Conservation (phyloP, 163 green algal genomes). For the Coccomyxa subellipsoidea region DNA sequence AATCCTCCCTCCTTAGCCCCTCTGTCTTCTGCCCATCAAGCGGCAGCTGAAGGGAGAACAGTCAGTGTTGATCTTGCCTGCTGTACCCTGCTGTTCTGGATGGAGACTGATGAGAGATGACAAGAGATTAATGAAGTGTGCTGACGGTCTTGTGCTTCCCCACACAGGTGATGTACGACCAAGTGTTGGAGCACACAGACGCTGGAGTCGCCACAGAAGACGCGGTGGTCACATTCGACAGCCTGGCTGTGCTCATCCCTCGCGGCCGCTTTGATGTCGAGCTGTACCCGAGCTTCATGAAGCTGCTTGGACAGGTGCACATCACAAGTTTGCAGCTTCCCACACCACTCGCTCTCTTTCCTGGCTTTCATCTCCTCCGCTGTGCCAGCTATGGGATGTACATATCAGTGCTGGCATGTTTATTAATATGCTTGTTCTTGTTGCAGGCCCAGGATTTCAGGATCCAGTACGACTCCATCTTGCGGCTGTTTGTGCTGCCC, state of each 20-base stretch:
- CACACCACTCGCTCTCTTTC: background rate
- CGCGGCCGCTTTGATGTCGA: conserved; percentile 84
- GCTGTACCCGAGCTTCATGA: conserved; percentile 72
- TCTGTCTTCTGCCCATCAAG: no score
- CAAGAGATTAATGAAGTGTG: no score
- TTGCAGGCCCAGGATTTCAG: conserved; percentile 86
- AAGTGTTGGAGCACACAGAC: conserved; percentile 52
- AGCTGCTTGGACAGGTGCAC: conserved; percentile 73
- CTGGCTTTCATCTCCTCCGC: no score
- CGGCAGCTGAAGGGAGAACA: no score
- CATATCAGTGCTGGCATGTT: background rate
- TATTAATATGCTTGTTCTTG: background rate
- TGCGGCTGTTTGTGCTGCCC: conserved; percentile 90
- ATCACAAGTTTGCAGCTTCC: background rate
- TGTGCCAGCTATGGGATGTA: no score
- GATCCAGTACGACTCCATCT: conserved; percentile 83
- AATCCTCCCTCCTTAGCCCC: no score
- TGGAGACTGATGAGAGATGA: no score
- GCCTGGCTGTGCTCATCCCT: conserved; percentile 70
- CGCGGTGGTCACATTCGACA: conserved; percentile 61
- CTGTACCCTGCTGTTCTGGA: no score
- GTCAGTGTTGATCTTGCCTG: no score
- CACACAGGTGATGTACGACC: conserved; percentile 46
- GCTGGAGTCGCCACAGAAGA: conserved; percentile 62
- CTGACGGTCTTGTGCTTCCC: no score